Conservation (phyloP, 2,329 filamentous ascomycete genomes). For the Piedraia hortae region DNA sequence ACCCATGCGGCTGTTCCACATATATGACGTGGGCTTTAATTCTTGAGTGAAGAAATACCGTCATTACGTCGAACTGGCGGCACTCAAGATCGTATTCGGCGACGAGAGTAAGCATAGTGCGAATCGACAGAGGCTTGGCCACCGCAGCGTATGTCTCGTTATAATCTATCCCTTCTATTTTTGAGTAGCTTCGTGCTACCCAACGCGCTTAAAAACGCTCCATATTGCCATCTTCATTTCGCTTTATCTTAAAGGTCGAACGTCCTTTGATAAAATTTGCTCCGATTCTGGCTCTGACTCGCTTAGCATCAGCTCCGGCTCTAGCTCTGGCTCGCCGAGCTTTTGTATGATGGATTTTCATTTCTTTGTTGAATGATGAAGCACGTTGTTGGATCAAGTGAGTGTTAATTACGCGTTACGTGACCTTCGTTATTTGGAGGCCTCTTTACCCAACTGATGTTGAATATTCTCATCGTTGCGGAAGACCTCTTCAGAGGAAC, state of each 20-base stretch:
- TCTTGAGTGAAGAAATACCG: constrained; percentile 4
- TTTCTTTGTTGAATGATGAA: too few relatives aligned
- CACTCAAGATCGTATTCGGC: constrained; percentile 1
- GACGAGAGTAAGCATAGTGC: constrained; percentile 3
- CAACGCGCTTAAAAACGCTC: constrained; percentile 5
- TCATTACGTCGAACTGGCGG: constrained; percentile 5
- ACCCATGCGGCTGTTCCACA: constrained; percentile 3
- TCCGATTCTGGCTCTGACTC: too few relatives aligned
- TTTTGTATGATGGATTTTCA: too few relatives aligned
- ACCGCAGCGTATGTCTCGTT: constrained; percentile 7
- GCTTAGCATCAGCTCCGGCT: too few relatives aligned
- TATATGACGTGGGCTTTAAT: constrained; percentile 4
- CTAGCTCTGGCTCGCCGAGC: too few relatives aligned
- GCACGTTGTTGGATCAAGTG: too few relatives aligned
- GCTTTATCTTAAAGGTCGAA: constrained; percentile 1
- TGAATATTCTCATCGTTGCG: too few relatives aligned
- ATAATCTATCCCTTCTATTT: constrained; percentile 6
- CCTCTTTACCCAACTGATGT: too few relatives aligned
- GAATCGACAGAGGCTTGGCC: constrained; percentile 2
- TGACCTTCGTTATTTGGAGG: too few relatives aligned
- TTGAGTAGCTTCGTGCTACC: constrained; percentile 6
- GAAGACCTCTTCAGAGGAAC: too few relatives aligned
- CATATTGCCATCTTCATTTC: constrained; percentile 1
- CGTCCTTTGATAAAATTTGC: constrained; percentile 1
- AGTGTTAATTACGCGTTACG: too few relatives aligned